A percentile compares a stretch with the other conserved stretches of the same genome.
These are phyloP conservation scores for Dioszegia crocea DNA, from an alignment of 768 basidiomycete species.

Conservation along the genomic window DNA sequence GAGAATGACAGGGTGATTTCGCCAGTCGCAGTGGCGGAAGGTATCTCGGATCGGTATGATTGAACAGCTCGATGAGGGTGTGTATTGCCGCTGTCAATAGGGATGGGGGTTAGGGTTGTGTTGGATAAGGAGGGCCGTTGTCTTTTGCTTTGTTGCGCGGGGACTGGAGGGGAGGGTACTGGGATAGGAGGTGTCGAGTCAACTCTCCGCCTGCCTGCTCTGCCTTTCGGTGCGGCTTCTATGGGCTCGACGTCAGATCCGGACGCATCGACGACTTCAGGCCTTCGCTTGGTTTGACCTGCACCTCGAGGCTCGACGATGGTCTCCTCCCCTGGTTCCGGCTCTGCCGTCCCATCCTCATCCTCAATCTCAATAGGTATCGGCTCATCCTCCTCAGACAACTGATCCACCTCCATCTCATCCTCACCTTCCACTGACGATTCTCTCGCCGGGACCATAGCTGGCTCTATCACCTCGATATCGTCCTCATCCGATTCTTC, in stretches of 20 bases:
- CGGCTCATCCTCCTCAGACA: neutral
- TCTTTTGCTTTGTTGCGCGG: neutral
- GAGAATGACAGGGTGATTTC: constrained; percentile 50
- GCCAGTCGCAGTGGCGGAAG: constrained; percentile 16
- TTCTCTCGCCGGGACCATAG: neutral
- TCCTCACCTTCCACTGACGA: neutral
- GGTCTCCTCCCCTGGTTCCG: neutral
- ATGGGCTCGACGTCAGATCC: no score
- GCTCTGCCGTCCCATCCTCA: neutral
- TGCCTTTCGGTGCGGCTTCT: no score
- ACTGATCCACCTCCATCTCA: neutral
- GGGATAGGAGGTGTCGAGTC: no score
- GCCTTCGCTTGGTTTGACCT: no score
- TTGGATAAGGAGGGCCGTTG: neutral
- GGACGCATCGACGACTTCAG: no score
- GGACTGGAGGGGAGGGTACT: no score
- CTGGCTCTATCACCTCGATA: neutral
- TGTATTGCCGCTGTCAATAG: neutral
- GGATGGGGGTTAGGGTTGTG: neutral
- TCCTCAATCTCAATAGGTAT: neutral
- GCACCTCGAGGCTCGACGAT: no score
- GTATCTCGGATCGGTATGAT: constrained; percentile 32
- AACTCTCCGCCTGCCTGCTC: no score
- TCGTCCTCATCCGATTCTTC: constrained; percentile 10
- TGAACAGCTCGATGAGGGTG: neutral